A percentile compares a stretch with the other conserved stretches of the same genome.
Evolutionary conservation across 75 land plant species (phyloP).

Genomic region (Pinus taeda): DNA sequence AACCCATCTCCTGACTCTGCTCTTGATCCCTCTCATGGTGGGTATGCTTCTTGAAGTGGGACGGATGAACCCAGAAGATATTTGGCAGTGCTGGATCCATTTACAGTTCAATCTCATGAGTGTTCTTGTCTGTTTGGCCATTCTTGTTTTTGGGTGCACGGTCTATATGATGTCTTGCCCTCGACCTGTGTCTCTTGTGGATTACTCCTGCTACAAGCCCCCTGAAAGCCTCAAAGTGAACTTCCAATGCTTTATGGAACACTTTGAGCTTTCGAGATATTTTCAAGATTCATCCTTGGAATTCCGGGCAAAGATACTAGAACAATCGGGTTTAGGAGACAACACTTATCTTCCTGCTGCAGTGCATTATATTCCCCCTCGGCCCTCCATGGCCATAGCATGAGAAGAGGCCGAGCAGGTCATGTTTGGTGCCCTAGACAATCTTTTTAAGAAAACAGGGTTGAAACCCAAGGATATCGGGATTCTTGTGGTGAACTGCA

Average conservation of each 20-base stretch:
- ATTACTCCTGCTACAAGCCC: constrained; percentile 45
- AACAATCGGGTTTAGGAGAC: constrained; percentile 36
- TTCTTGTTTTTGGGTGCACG: constrained; percentile 48
- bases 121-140: constrained; percentile 39
- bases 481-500: constrained; percentile 59
- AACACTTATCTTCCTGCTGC: constrained; percentile 39
- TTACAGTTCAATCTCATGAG: constrained; percentile 57
- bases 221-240: constrained; percentile 20
- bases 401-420: constrained; percentile 35
- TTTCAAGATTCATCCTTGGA: constrained; percentile 28
- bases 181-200: constrained; percentile 18
- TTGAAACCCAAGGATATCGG: constrained; percentile 43
- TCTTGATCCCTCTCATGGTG: constrained; percentile 53
- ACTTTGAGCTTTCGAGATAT: constrained; percentile 7
- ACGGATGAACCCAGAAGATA: constrained; percentile 32
- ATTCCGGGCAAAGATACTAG: constrained; percentile 28
- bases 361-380: constrained; percentile 23
- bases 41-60: constrained; percentile 42
- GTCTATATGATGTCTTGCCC: constrained; percentile 35
- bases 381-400: constrained; percentile 32
- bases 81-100: constrained; percentile 39
- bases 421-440: constrained; percentile 52
- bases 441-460: constrained; percentile 28
- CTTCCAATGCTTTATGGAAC: constrained; percentile 20
- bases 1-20: constrained; percentile 45